Evolutionary conservation across 306 rosid genomes (phyloP).

Genomic region (Cicer arietinum): DNA sequence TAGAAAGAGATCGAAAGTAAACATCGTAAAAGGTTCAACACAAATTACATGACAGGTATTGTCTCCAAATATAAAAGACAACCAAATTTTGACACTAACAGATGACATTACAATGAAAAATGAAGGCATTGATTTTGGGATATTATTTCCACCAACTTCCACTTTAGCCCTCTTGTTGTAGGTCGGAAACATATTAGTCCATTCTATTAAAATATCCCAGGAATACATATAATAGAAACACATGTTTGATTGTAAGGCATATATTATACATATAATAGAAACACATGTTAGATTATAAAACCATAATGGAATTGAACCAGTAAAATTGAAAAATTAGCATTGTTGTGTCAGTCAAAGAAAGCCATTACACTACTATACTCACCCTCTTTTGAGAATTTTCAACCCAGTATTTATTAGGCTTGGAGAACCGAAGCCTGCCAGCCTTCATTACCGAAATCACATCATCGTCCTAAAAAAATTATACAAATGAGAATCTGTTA

Average conservation of each 20-base stretch:
- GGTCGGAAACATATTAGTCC: slow-evolving; percentile 7
- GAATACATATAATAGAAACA: slow-evolving; percentile 19
- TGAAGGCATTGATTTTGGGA: slow-evolving; percentile 20
- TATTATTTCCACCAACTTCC: slow-evolving; percentile 37
- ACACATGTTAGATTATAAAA: background rate
- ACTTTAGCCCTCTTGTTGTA: slow-evolving; percentile 23
- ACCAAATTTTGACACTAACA: slow-evolving; percentile 31
- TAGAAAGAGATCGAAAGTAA: slow-evolving; percentile 21
- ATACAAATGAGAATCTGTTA: slow-evolving; percentile 22
- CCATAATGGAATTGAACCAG: slow-evolving; percentile 8
- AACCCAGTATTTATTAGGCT: slow-evolving; percentile 92
- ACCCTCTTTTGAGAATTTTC: slow-evolving; percentile 94
- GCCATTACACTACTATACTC: slow-evolving; percentile 41
- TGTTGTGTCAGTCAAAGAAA: slow-evolving; percentile 10
- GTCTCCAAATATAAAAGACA: slow-evolving; percentile 7
- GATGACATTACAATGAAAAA: background rate
- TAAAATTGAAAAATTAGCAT: slow-evolving; percentile 30
- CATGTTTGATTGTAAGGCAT: slow-evolving; percentile 19
- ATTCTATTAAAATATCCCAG: slow-evolving; percentile 11
- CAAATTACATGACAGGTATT: slow-evolving; percentile 20
- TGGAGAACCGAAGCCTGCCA: slow-evolving; percentile 77
- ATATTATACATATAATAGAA: background rate
- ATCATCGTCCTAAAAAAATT: slow-evolving; percentile 67
- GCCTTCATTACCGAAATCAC: slow-evolving; percentile 75
- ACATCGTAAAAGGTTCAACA: background rate